Conservation (phyloP, 495 filamentous ascomycete genomes). For the Talaromyces nanjingensis region DNA sequence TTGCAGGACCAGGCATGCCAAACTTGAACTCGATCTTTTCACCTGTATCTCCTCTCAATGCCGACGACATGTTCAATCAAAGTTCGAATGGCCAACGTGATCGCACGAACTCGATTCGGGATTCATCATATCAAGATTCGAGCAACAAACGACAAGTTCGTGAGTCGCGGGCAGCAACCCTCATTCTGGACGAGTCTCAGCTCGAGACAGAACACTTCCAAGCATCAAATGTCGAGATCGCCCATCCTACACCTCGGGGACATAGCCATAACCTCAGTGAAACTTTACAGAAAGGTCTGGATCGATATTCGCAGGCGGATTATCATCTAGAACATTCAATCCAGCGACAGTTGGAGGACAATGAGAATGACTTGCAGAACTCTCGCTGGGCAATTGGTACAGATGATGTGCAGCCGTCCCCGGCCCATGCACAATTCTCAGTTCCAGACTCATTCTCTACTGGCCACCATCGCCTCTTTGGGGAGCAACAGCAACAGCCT, state of each 20-base stretch:
- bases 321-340: constrained; percentile 73
- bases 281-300: constrained; percentile 76
- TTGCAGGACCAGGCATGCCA: constrained; percentile 22
- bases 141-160: not conserved
- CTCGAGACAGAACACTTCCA: constrained; percentile 34
- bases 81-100: not conserved
- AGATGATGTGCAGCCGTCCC: constrained; percentile 11
- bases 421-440: constrained; percentile 14
- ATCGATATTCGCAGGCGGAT: constrained; percentile 59
- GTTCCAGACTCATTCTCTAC: constrained; percentile 31
- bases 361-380: constrained; percentile 27
- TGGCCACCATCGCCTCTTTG: constrained; percentile 18
- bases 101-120: constrained; percentile 5
- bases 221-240: constrained; percentile 48
- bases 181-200: constrained; percentile 12
- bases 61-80: constrained; percentile 26
- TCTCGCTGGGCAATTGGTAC: constrained; percentile 34
- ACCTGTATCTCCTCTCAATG: constrained; percentile 37
- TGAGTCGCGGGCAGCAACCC: constrained; percentile 15
- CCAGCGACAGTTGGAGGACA: constrained; percentile 56
- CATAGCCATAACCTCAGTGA: constrained; percentile 61
- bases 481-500: constrained; percentile 17
- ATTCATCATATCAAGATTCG: not conserved
- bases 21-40: constrained; percentile 38
- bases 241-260: constrained; percentile 57